These are phyloP conservation scores for Malassezia brasiliensis DNA, from an alignment of 1,284 basidiomycete genomes.

Conservation along the genomic window DNA sequence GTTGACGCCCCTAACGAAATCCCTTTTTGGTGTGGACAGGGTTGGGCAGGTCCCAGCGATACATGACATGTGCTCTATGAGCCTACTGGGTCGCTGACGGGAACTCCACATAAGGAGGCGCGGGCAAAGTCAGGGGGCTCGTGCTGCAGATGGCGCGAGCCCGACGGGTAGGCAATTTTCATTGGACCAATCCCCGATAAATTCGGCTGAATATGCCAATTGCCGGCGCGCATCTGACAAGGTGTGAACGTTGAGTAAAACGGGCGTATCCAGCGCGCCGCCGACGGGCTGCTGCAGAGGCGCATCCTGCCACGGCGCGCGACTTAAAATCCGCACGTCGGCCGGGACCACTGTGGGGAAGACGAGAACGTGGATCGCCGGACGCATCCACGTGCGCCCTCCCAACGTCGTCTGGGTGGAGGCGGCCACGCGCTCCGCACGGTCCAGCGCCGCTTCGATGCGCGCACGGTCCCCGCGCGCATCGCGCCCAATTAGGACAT, in stretches of 20 bases:
- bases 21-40: too few relatives aligned
- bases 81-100: too few relatives aligned
- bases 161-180: constrained; percentile 5
- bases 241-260: constrained; percentile 7
- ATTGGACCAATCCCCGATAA: neutral
- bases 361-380: constrained; percentile 33
- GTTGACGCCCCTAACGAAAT: too few relatives aligned
- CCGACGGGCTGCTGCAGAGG: too few relatives aligned
- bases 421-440: constrained; percentile 21
- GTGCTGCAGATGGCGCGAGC: neutral
- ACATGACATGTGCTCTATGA: too few relatives aligned
- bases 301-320: constrained; percentile 23
- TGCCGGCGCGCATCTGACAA: constrained; percentile 4
- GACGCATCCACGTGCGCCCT: constrained; percentile 6
- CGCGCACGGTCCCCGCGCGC: constrained; percentile 22
- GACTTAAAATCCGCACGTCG: constrained; percentile 25
- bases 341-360: constrained; percentile 27
- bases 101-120: too few relatives aligned
- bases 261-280: neutral
- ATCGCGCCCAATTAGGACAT: constrained; percentile 29
- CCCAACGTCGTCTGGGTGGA: constrained; percentile 11
- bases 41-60: too few relatives aligned
- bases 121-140: too few relatives aligned
- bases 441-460: constrained; percentile 21
- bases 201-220: neutral